Base-by-base conservation (phyloP, 2,329 filamentous ascomycete species). In the Cytospora mali region DNA sequence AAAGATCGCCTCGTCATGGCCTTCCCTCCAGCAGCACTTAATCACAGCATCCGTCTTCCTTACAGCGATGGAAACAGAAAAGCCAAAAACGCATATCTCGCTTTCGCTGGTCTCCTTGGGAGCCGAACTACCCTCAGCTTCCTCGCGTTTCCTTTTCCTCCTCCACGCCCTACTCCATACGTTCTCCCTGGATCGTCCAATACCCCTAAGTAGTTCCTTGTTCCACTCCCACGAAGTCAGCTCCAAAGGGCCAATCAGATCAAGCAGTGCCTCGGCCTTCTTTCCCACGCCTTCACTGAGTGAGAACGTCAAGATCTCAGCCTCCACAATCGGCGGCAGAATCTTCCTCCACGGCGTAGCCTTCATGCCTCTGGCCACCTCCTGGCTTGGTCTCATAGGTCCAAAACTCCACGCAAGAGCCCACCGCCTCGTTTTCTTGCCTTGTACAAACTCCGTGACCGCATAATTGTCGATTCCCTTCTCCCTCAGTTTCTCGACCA, bases 351-450 rank as follows among this genome's bases (percentile, higher is more conserved):
- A 75, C 3, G 70, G 51, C 0, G 74, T 70, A 3, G 77, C 74
- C 58, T 75, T 76, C 57, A 80, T 73, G 0, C 80, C 80, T 52
- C 83, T 71, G 25, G 81, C 78, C 48, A 80, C 74, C 49, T 72
- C 68, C 62, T 80, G 73, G 5, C 78, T 73, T 2, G 93, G 92
- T 52, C 93, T 81, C 71, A 85, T 79, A 57, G 84, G 79, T 2
- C 79, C 77, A 76, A 92, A 97, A 69, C 90, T 96, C 95, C 95
- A 99, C 0, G 84, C 95, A 3, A 98, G 76, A 1, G 88, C 92
- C 93, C 94, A 98, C 21, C 95, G 81, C 58, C 88, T 86, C 31
- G 95, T 98, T 72, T 87, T 89, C 53, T 77, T 86, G 0, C 91
- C 91, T 62, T 94, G 91, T 0, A 92, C 80, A 67, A 98, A 89